Evolutionary conservation across 768 basidiomycete genomes (phyloP).

Genomic region (Serendipita sp.): DNA sequence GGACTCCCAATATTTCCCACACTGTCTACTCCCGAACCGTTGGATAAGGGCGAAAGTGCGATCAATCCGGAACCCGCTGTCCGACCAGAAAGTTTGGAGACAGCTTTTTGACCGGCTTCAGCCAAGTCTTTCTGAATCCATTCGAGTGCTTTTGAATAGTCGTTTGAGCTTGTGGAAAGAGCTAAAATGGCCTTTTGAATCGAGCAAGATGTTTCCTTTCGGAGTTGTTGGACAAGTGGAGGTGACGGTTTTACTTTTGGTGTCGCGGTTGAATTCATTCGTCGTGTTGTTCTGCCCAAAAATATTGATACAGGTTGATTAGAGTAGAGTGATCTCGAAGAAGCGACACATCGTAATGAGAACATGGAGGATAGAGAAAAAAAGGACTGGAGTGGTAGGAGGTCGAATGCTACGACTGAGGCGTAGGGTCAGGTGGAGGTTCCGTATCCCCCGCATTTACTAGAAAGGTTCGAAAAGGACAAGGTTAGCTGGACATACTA

Average conservation of each 20-base stretch:
- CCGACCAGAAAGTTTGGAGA: conserved; percentile 68
- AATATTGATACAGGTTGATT: no score
- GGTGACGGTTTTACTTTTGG: conserved; percentile 40
- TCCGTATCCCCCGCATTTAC: not conserved
- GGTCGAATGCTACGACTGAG: not conserved
- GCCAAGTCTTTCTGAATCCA: conserved; percentile 71
- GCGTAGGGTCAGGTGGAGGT: not conserved
- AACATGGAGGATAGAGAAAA: not conserved
- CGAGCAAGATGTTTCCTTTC: conserved; percentile 67
- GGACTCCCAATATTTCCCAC: not conserved
- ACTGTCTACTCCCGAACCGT: conserved; percentile 35
- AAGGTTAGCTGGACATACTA: not conserved
- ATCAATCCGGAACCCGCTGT: conserved; percentile 65
- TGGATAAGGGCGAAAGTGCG: conserved; percentile 56
- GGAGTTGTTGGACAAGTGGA: conserved; percentile 70
- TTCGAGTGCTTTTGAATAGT: conserved; percentile 53
- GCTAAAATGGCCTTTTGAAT: conserved; percentile 83
- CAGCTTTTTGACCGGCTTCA: conserved; percentile 58
- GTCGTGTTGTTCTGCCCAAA: not conserved
- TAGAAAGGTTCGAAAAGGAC: not conserved
- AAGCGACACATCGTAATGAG: no score
- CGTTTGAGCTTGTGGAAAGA: conserved; percentile 54
- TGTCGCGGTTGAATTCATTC: conserved; percentile 22
- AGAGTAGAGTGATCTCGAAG: no score
- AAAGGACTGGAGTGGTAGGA: not conserved